Base-by-base conservation (phyloP, 2,329 filamentous ascomycete genomes). In the Xylaria digitata region DNA sequence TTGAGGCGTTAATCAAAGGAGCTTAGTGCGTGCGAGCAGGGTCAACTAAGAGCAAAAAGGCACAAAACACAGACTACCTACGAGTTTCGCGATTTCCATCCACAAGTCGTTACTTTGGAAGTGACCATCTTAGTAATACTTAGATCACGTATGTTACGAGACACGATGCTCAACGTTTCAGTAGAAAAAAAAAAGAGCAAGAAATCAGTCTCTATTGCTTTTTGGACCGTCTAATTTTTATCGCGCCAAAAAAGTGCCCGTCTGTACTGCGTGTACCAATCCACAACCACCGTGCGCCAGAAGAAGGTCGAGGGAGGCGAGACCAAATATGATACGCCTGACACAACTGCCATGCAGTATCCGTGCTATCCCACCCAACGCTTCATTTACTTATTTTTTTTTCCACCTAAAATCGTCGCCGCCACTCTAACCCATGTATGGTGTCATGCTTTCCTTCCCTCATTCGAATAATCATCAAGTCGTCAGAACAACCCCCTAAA, bases 91-190 rank as follows among this genome's bases (percentile, higher is more conserved):
- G 21, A n/a, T 52, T 53, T 55, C 49, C 45, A 32, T 43, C 23
- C 43, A 40, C 19, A 32, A 49, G 42, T 15, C 21, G 40, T 26
- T 45, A 32, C 62, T 56, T 50, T 23, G 40, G 34, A 64, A 54
- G 42, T 46, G 57, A 34, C 52, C 30, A 21, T 49, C 45, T 19
- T 45, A 48, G 26, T 61, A 63, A 63, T 66, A 43, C 46, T 62
- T 70, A 69, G 66, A 70, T 61, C 59, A 69, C 56, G 50, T 43
- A 64, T 66, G 55, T 70, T 55, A 70, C 61, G 65, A 68, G 57
- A 63, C 52, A 68, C 37, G 53, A 66, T 50, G 37, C 61, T 67
- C 65, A 23, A 48, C 48, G 21, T 64, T 58, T 34, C 26, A 34
- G 64, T 61, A 63, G 54, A 68, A 55, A 55, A 53, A 66, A 46